A percentile compares a stretch with the other conserved stretches of the same genome.
Evolutionary conservation across 257 asterid species (phyloP).

Genomic region (Rauvolfia tetraphylla): DNA sequence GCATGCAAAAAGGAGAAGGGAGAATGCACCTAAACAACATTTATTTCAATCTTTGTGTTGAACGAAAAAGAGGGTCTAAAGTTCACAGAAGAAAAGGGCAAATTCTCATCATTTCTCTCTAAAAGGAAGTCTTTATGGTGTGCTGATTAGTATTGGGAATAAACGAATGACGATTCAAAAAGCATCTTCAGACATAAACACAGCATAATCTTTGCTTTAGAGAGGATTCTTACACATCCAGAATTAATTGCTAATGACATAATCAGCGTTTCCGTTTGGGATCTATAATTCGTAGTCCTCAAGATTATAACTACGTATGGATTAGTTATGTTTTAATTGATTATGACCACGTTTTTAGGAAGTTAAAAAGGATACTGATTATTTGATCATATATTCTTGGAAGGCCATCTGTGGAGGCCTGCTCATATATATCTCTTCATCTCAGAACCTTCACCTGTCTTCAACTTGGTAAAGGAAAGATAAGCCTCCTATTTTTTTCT

Average conservation of each 20-base stretch:
- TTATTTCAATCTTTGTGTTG: background rate
- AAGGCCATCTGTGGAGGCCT: conserved; percentile 11
- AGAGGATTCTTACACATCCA: conserved; percentile 3
- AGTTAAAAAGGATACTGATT: background rate
- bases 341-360: background rate
- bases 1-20: background rate
- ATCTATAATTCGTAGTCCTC: background rate
- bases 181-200: background rate
- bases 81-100: background rate
- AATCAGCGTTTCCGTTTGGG: background rate
- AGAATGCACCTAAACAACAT: background rate
- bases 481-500: background rate
- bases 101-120: background rate
- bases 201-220: background rate
- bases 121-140: background rate
- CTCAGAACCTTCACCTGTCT: background rate
- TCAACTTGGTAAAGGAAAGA: background rate
- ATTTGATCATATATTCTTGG: conserved; percentile 4
- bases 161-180: background rate
- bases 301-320: background rate
- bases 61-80: background rate
- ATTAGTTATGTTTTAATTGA: background rate
- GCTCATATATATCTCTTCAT: background rate
- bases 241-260: background rate
- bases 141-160: background rate